These are phyloP conservation scores for Marasmius sp. DNA, from an alignment of 1,284 basidiomycete species.

Conservation along the genomic window DNA sequence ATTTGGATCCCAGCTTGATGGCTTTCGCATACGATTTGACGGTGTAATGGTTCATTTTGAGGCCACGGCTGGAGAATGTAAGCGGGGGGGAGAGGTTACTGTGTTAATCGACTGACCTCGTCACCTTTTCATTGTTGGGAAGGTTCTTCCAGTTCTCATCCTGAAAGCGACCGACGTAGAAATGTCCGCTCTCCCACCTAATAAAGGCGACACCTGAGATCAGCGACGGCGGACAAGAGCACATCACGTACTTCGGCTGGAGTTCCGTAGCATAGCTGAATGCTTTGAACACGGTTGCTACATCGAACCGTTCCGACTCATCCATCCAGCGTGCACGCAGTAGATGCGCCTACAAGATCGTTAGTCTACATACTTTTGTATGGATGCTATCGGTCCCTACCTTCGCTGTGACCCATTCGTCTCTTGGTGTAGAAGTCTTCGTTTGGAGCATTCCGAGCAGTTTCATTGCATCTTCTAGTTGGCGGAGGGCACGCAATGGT, in stretches of 20 bases:
- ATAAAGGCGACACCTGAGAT: slow-evolving; percentile 10
- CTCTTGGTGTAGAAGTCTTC: slow-evolving; percentile 43
- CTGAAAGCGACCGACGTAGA: slow-evolving; percentile 86
- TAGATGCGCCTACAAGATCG: slow-evolving; percentile 65
- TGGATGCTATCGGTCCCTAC: slow-evolving; percentile 33
- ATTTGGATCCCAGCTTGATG: slow-evolving; percentile 88
- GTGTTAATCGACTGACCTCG: slow-evolving; percentile 38
- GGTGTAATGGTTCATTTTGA: slow-evolving; percentile 62
- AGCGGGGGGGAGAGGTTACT: slow-evolving; percentile 3
- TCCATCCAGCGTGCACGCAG: slow-evolving; percentile 94
- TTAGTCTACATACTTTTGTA: neutral
- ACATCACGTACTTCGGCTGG: slow-evolving; percentile 50
- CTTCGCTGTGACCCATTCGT: slow-evolving; percentile 71
- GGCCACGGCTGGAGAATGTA: slow-evolving; percentile 40
- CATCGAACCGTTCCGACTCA: slow-evolving; percentile 85
- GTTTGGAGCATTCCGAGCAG: slow-evolving; percentile 42
- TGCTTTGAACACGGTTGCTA: slow-evolving; percentile 59
- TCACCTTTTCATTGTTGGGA: slow-evolving; percentile 45
- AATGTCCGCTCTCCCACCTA: slow-evolving; percentile 87
- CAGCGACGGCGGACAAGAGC: slow-evolving; percentile 10
- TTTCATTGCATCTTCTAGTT: slow-evolving; percentile 81
- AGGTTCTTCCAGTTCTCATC: slow-evolving; percentile 71
- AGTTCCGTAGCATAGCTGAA: slow-evolving; percentile 60
- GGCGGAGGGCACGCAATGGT: slow-evolving; percentile 84
- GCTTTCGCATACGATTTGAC: slow-evolving; percentile 76